These are phyloP conservation scores for Nemania sp. DNA, from an alignment of 2,329 filamentous ascomycete species.

Conservation along the genomic window DNA sequence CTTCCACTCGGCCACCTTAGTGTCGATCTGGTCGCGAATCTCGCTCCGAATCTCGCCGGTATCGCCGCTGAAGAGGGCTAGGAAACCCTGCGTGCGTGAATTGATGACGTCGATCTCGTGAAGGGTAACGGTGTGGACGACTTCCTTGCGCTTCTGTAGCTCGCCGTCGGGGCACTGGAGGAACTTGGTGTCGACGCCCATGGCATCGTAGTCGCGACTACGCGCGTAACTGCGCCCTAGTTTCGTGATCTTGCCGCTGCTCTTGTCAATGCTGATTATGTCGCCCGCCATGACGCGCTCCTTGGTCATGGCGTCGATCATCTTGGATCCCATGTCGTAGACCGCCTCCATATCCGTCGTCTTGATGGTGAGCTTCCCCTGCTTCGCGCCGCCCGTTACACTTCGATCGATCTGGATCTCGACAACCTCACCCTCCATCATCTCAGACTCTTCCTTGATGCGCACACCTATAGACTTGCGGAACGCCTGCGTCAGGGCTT, in stretches of 20 bases:
- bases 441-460: conserved; percentile 98
- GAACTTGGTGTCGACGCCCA: conserved; percentile 98
- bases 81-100: conserved; percentile 95
- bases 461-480: conserved; percentile 96
- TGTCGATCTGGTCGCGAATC: conserved; percentile 98
- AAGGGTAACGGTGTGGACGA: conserved; percentile 93
- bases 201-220: conserved; percentile 97
- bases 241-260: conserved; percentile 96
- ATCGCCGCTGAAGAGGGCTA: conserved; percentile 96
- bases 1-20: conserved; percentile 98
- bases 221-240: conserved; percentile 92
- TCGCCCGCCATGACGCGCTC: conserved; percentile 99
- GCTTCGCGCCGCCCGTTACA: conserved; percentile 94
- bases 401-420: conserved; percentile 98
- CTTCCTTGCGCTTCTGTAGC: conserved; percentile 94
- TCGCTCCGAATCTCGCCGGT: conserved; percentile 97
- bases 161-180: conserved; percentile 97
- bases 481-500: conserved; percentile 97
- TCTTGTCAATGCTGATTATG: conserved; percentile 98
- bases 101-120: conserved; percentile 99
- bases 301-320: conserved; percentile 99
- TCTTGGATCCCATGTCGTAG: conserved; percentile 99
- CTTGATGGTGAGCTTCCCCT: conserved; percentile 99
- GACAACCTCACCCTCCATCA: conserved; percentile 98
- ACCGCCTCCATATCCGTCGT: conserved; percentile 99